These are phyloP conservation scores for Gonapodya prolifera DNA, from an alignment of 192 early-diverging fungal genomes.

Conservation along the genomic window DNA sequence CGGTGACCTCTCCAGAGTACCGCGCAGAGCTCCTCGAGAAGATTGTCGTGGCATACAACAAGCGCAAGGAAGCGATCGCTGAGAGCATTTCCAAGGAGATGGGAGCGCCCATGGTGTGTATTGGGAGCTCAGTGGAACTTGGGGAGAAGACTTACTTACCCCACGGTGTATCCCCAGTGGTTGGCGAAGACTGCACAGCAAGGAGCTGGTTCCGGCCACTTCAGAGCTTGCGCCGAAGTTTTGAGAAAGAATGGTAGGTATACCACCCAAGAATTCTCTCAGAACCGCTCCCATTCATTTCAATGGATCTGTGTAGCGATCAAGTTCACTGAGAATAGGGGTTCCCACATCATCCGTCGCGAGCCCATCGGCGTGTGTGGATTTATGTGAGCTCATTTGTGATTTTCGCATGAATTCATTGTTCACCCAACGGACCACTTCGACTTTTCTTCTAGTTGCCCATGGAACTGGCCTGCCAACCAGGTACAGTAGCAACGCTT, in stretches of 20 bases:
- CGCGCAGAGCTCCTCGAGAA: constrained; percentile 2
- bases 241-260: neutral
- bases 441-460: too few relatives aligned
- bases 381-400: too few relatives aligned
- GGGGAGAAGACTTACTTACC: neutral
- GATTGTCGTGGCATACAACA: neutral
- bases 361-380: constrained; percentile 7
- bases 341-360: neutral
- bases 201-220: neutral
- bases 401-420: too few relatives aligned
- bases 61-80: neutral
- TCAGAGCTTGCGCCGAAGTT: neutral
- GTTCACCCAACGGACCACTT: neutral
- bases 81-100: neutral
- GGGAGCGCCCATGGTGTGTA: neutral
- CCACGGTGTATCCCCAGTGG: neutral
- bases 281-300: neutral
- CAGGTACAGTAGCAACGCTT: too few relatives aligned
- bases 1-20: neutral
- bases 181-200: neutral
- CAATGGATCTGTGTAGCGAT: neutral
- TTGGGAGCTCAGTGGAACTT: neutral
- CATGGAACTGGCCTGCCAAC: too few relatives aligned
- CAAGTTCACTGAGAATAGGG: neutral
- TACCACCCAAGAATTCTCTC: neutral